phyloP scores from a whole-genome alignment of 164 flowering plant species.

The Taxillus chinensis region DNA sequence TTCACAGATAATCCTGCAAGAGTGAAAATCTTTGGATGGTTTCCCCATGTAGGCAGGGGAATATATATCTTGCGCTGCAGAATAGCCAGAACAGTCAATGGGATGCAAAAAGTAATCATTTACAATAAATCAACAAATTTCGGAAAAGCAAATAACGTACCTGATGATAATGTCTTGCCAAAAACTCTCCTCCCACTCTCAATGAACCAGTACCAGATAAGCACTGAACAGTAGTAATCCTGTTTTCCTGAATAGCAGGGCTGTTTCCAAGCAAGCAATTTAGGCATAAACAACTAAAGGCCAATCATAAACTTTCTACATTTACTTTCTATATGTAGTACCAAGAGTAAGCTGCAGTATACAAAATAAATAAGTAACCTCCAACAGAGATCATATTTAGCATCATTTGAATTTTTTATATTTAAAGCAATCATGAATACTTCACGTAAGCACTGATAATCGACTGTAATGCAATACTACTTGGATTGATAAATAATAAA shows the following conservation, averaged over 20 bases:
- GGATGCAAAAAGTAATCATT: conserved; percentile 2
- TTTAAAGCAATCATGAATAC: no score
- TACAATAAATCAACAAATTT: neutral
- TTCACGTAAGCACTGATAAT: no score
- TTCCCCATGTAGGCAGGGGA: conserved; percentile 98
- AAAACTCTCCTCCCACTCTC: conserved; percentile 92
- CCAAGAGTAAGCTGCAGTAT: neutral
- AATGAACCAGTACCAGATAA: conserved; percentile 96
- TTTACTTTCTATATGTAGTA: neutral
- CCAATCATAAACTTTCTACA: neutral
- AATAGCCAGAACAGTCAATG: conserved; percentile 3
- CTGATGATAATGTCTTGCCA: conserved; percentile 76
- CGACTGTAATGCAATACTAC: no score
- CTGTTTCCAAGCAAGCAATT: conserved; percentile 25
- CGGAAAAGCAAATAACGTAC: conserved; percentile 24
- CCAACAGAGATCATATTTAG: no score
- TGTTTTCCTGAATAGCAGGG: conserved; percentile 82
- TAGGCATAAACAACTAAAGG: neutral
- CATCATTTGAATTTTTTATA: no score
- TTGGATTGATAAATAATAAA: no score
- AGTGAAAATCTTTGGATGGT: conserved; percentile 80
- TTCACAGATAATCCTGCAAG: conserved; percentile 80
- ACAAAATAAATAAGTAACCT: no score
- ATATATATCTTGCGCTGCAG: conserved; percentile 75
- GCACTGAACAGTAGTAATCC: conserved; percentile 83